Evolutionary conservation across 2,329 filamentous ascomycete species (phyloP).

Genomic region (Lachnellula hyalina): DNA sequence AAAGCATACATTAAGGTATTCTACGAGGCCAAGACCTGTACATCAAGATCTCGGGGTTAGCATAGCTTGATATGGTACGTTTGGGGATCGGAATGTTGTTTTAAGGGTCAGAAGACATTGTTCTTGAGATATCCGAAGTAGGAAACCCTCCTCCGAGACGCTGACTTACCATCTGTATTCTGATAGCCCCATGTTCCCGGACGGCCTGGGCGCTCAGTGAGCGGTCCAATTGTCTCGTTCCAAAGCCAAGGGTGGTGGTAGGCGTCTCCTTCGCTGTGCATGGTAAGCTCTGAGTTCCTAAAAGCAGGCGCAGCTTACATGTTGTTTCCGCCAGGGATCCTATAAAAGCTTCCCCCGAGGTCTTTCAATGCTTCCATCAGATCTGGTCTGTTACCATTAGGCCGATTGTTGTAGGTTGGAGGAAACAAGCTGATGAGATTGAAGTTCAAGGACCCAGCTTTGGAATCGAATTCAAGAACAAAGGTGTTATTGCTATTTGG

Average conservation of each 20-base stretch:
- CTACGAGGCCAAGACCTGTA: constrained; percentile 41
- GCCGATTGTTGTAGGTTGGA: constrained; percentile 50
- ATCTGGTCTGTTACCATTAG: constrained; percentile 53
- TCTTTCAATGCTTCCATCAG: constrained; percentile 48
- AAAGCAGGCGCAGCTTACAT: constrained; percentile 32
- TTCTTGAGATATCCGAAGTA: no score
- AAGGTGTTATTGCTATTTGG: constrained; percentile 48
- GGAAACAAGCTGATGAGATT: constrained; percentile 56
- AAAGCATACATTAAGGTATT: constrained; percentile 38
- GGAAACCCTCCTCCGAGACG: no score
- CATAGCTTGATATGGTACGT: no score
- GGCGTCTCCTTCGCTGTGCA: constrained; percentile 26
- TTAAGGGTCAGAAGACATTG: no score
- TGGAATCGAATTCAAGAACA: constrained; percentile 46
- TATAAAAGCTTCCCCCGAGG: constrained; percentile 52
- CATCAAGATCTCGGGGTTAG: no score
- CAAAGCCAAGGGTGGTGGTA: constrained; percentile 29
- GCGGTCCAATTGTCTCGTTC: constrained; percentile 38
- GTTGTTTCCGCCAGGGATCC: constrained; percentile 63
- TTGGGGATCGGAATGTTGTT: no score
- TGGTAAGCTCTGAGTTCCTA: constrained; percentile 20
- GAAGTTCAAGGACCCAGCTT: constrained; percentile 44
- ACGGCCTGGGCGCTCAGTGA: constrained; percentile 31
- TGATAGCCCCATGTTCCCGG: constrained; percentile 39
- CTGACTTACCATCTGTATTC: constrained; percentile 36